Evolutionary conservation across 441 rosid species (phyloP).

Genomic region (Erysimum cheiri): DNA sequence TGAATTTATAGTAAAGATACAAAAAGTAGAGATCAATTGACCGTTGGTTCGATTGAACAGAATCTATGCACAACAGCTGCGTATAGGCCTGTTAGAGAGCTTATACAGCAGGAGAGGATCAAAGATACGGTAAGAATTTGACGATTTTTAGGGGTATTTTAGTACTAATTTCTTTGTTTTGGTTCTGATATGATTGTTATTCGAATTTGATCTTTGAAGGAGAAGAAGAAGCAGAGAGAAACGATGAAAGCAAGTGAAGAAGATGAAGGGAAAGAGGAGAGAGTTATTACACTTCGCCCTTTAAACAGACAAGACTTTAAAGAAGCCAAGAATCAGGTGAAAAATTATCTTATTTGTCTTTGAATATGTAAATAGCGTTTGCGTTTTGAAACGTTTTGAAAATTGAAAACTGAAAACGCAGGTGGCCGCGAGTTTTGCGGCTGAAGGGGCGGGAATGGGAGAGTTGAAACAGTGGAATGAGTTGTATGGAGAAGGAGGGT

Average conservation of each 20-base stretch:
- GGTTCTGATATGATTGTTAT: not conserved
- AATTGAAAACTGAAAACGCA: conserved; percentile 48
- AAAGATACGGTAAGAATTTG: conserved; percentile 59
- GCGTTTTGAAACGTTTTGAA: conserved; percentile 24
- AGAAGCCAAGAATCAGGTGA: conserved; percentile 81
- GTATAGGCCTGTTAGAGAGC: conserved; percentile 90
- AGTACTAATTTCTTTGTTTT: not conserved
- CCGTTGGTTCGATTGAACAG: conserved; percentile 51
- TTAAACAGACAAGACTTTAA: conserved; percentile 71
- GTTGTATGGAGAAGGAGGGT: conserved; percentile 92
- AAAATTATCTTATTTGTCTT: not conserved
- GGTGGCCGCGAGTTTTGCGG: conserved; percentile 94
- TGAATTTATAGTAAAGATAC: not conserved
- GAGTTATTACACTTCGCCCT: conserved; percentile 65
- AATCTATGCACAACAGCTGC: conserved; percentile 91
- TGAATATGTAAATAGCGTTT: conserved; percentile 19
- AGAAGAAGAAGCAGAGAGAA: conserved; percentile 60
- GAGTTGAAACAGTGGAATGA: conserved; percentile 98
- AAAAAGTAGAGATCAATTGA: conserved; percentile 1
- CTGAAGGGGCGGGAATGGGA: conserved; percentile 77
- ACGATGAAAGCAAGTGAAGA: conserved; percentile 44
- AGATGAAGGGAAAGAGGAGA: conserved; percentile 48
- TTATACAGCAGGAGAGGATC: conserved; percentile 71
- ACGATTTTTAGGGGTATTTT: not conserved
- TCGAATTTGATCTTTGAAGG: conserved; percentile 29